phyloP scores from a whole-genome alignment of 2,329 filamentous ascomycete genomes.

The Didymella arachidicola region DNA sequence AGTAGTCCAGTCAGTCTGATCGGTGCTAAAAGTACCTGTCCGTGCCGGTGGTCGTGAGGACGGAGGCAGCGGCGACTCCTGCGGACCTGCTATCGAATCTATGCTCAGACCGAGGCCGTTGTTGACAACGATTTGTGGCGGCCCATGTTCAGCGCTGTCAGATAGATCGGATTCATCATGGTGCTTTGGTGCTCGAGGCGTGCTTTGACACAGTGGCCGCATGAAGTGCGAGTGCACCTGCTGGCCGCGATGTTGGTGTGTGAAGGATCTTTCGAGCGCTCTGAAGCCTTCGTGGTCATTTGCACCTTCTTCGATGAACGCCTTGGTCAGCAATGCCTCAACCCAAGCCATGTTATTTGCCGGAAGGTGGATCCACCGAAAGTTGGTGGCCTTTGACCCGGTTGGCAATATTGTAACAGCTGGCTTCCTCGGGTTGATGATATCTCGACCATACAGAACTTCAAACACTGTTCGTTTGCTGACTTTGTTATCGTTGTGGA shows the following conservation, averaged over 20 bases:
- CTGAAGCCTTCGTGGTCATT: constrained; percentile 71
- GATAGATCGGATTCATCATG: constrained; percentile 47
- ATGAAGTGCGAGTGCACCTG: constrained; percentile 68
- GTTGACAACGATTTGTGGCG: constrained; percentile 42
- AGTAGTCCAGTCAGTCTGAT: constrained; percentile 44
- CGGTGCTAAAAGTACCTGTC: constrained; percentile 43
- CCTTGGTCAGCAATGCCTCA: constrained; percentile 69
- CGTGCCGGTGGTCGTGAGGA: constrained; percentile 37
- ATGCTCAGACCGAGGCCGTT: constrained; percentile 39
- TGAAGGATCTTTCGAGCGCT: constrained; percentile 67
- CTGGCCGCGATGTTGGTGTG: constrained; percentile 67
- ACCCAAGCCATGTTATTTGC: constrained; percentile 67
- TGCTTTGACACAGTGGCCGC: constrained; percentile 65
- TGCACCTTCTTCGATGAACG: constrained; percentile 68
- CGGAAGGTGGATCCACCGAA: constrained; percentile 57
- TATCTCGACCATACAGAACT: constrained; percentile 46
- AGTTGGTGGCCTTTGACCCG: constrained; percentile 52
- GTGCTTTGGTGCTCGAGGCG: constrained; percentile 41
- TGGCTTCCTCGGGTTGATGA: constrained; percentile 45
- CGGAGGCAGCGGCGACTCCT: constrained; percentile 27
- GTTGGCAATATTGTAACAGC: constrained; percentile 49
- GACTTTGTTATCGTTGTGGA: constrained; percentile 47
- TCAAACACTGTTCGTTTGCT: constrained; percentile 46
- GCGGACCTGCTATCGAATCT: constrained; percentile 29
- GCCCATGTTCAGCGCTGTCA: constrained; percentile 39